Evolutionary conservation across 257 asterid genomes (phyloP).

Genomic region (Euphrasia confusa): DNA sequence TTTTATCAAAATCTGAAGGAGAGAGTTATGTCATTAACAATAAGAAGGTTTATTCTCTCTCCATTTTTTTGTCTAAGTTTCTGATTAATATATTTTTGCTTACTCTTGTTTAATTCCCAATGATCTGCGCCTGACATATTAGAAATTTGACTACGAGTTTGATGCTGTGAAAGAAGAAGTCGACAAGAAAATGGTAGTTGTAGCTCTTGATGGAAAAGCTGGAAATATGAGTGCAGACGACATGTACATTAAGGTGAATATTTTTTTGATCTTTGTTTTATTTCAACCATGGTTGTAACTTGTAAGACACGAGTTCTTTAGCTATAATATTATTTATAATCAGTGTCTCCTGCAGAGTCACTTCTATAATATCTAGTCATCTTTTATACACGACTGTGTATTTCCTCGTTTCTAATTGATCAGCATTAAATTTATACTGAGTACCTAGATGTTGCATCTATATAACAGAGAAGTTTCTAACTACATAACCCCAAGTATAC

Average conservation of each 20-base stretch:
- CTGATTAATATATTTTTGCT: constrained; percentile 13
- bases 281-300: constrained; percentile 2
- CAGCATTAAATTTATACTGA: neutral
- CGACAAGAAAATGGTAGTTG: constrained; percentile 27
- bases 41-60: constrained; percentile 43
- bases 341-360: constrained; percentile 1
- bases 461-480: neutral
- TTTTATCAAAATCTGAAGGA: constrained; percentile 50
- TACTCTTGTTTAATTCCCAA: constrained; percentile 18
- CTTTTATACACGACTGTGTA: neutral
- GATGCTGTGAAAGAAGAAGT: constrained; percentile 79
- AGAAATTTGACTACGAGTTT: constrained; percentile 63
- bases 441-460: neutral
- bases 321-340: neutral
- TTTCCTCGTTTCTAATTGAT: constrained; percentile 1
- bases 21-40: constrained; percentile 52
- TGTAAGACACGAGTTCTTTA: constrained; percentile 10
- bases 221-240: constrained; percentile 35
- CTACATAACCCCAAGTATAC: neutral
- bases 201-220: constrained; percentile 30
- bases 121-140: constrained; percentile 21
- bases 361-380: neutral
- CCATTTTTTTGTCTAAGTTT: neutral
- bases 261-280: constrained; percentile 5
- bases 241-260: constrained; percentile 76